These are phyloP conservation scores for Globisporangium ultimum DNA, from an alignment of 352 stramenopile genomes.

Conservation along the genomic window DNA sequence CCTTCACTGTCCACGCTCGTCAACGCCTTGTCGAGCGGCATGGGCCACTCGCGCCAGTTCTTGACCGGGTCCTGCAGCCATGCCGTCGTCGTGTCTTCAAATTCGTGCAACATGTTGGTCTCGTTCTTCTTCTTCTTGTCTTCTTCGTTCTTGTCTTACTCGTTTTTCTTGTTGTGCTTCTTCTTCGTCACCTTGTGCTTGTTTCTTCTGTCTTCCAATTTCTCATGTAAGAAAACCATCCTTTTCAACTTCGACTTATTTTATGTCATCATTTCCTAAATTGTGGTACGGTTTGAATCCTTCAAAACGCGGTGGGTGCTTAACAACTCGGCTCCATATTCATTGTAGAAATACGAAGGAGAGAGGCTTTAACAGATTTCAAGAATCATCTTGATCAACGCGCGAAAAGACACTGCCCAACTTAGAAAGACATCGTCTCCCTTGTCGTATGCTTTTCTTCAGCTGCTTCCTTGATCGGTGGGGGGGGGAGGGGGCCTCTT, in stretches of 20 bases:
- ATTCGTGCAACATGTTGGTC: slow-evolving; percentile 49
- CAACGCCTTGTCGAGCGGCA: slow-evolving; percentile 38
- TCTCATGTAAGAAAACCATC: slow-evolving; percentile 80
- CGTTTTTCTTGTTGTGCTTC: slow-evolving; percentile 40
- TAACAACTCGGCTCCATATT: slow-evolving; percentile 48
- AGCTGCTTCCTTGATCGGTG: slow-evolving; percentile 60
- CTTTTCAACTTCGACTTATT: slow-evolving; percentile 70
- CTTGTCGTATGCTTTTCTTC: slow-evolving; percentile 72
- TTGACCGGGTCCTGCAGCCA: slow-evolving; percentile 55
- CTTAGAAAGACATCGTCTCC: slow-evolving; percentile 90
- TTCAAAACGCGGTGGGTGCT: slow-evolving; percentile 47
- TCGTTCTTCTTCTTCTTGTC: slow-evolving; percentile 26
- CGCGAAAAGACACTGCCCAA: slow-evolving; percentile 66
- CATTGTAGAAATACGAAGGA: slow-evolving; percentile 57
- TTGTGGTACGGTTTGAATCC: slow-evolving; percentile 35
- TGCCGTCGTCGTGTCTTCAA: slow-evolving; percentile 44
- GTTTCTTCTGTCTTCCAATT: slow-evolving; percentile 67
- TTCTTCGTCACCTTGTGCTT: slow-evolving; percentile 12
- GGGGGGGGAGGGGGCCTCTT: slow-evolving; percentile 55
- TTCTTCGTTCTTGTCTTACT: slow-evolving; percentile 20
- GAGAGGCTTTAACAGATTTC: slow-evolving; percentile 57
- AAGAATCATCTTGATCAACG: slow-evolving; percentile 79
- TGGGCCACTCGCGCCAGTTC: slow-evolving; percentile 48
- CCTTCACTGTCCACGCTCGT: slow-evolving; percentile 17
- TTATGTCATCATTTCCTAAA: slow-evolving; percentile 75